Base-by-base conservation (phyloP, 768 basidiomycete species). In the Leccinellum albellum region DNA sequence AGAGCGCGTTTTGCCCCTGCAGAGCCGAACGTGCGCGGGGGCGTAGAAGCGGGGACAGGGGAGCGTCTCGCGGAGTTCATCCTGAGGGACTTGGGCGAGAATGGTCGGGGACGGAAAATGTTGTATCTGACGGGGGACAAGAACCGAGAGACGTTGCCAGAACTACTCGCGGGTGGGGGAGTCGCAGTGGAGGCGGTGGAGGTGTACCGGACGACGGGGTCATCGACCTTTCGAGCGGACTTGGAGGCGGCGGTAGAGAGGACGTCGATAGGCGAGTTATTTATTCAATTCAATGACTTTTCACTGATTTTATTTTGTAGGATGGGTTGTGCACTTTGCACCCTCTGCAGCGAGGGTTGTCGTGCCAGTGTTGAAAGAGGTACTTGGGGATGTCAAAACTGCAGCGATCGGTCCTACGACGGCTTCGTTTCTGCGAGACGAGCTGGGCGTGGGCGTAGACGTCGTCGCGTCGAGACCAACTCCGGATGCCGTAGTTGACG, bases 101-200 rank as follows among this genome's bases (percentile, higher is more conserved):
- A 47, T 6, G 59, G 32, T 4, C 60, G 32, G 6, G 61, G 35
- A 32, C 62, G 54, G 24, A 40, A 40, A 4, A 66, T 94, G 49
- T 69, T 94, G 6, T 93, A 91, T 67, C 78, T 96, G 9, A 90
- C 85, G 12, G 92, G 92, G 21, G 93, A 94, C 78, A 95, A 94
- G 76, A 92, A 90, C 57, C 77, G 83, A 17, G 89, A 91, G 59
- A 86, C 82, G 0, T 70, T 94, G 2, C 73, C 82, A 0, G 73
- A 59, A 15, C 76, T 85, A 9, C 73, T 94, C 35, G 55, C 59
- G 0, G 74, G 74, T 0, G 79, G 73, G 1, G 76, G 76, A 1
- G 66, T 89, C 2, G 62, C 62, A 32, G 66, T 89, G 29, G 73
- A 77, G 4, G 57, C 76, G 13, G 62, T 91, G 12, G 81, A 87